Evolutionary conservation across 768 basidiomycete genomes (phyloP).

Genomic region (Leccinum ochraceum): DNA sequence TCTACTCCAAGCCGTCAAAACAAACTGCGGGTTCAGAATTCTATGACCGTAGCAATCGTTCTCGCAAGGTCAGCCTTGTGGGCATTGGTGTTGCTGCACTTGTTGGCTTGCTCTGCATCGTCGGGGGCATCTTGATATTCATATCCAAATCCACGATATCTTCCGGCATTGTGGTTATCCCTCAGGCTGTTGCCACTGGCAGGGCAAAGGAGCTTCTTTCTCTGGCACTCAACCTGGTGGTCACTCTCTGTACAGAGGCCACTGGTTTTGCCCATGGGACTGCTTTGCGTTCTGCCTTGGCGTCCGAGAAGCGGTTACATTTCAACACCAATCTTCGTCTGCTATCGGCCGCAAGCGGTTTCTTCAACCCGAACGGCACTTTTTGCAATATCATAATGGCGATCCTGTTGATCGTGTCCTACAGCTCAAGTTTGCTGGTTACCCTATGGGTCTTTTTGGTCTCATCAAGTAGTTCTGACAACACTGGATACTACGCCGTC

Average conservation of each 20-base stretch:
- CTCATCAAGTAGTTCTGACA: constrained; percentile 12
- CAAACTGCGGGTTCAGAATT: constrained; percentile 28
- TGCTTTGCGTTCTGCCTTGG: constrained; percentile 29
- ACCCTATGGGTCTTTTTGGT: constrained; percentile 17
- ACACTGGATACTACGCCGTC: constrained; percentile 8
- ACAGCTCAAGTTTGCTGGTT: constrained; percentile 30
- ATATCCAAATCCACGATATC: constrained; percentile 17
- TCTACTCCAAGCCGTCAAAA: constrained; percentile 19
- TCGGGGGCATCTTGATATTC: constrained; percentile 25
- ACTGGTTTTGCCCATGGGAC: constrained; percentile 31
- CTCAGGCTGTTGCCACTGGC: constrained; percentile 5
- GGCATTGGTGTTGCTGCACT: constrained; percentile 26
- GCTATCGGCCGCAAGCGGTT: constrained; percentile 23
- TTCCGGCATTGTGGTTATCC: constrained; percentile 25
- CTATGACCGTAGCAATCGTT: constrained; percentile 30
- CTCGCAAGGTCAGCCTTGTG: constrained; percentile 25
- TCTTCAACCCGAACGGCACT: constrained; percentile 27
- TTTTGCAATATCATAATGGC: constrained; percentile 25
- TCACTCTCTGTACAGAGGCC: constrained; percentile 30
- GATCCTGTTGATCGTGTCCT: constrained; percentile 32
- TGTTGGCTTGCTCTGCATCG: constrained; percentile 28
- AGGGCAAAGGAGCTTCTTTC: constrained; percentile 23
- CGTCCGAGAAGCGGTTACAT: constrained; percentile 24
- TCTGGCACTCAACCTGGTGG: constrained; percentile 29
- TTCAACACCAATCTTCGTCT: constrained; percentile 35